These are phyloP conservation scores for Schizosaccharomyces osmophilus DNA, from an alignment of 805 yeast species.

Conservation along the genomic window DNA sequence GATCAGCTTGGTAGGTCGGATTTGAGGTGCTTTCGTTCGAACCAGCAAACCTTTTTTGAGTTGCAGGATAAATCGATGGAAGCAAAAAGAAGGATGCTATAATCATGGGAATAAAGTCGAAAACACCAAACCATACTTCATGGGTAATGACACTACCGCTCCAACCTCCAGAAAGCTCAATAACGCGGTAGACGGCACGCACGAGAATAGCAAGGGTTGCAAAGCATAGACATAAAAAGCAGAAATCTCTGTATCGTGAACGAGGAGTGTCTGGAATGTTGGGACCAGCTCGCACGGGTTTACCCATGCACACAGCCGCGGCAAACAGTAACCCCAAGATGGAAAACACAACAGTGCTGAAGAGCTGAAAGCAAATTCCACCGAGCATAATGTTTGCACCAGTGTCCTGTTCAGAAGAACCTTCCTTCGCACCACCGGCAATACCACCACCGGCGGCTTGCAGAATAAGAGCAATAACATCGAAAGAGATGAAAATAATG, in stretches of 20 bases:
- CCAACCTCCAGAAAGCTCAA: neutral
- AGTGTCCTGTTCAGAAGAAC: neutral
- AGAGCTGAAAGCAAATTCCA: neutral
- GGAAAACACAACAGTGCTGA: neutral
- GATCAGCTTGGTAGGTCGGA: too few species aligned
- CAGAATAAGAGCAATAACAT: neutral
- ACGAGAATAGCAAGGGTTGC: neutral
- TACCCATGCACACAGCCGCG: neutral
- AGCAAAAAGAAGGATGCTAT: neutral
- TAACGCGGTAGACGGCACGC: neutral
- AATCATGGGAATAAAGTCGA: neutral
- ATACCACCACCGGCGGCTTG: neutral
- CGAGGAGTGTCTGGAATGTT: neutral
- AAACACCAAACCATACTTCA: neutral
- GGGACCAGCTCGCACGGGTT: neutral
- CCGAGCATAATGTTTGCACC: neutral
- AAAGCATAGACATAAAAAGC: neutral
- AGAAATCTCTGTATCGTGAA: neutral
- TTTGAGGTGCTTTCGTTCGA: too few species aligned
- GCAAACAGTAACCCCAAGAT: neutral
- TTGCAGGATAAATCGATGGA: neutral
- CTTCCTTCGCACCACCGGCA: neutral
- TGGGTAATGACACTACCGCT: neutral
- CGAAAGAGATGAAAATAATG: neutral
- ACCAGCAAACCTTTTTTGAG: neutral